Conservation (phyloP, 148 eudicot genomes). For the Nepenthes mirabilis region DNA sequence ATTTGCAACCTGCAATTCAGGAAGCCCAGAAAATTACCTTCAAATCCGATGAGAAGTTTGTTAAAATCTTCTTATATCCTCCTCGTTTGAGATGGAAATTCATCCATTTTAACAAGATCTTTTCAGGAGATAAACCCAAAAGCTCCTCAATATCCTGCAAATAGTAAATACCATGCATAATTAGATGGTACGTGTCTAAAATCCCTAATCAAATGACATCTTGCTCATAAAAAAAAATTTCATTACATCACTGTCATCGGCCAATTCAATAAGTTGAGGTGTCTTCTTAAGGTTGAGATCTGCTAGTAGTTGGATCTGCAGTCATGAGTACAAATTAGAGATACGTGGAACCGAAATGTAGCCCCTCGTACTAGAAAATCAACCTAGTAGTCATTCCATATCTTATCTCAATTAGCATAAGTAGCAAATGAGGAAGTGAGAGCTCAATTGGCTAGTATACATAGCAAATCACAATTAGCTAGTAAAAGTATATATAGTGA, state of each 20-base stretch:
- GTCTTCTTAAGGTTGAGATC: constrained; percentile 93
- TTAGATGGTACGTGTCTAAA: constrained; percentile 1
- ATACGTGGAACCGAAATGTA: no score
- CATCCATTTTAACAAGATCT: constrained; percentile 93
- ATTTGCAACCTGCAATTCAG: not conserved
- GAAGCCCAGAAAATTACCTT: constrained; percentile 38
- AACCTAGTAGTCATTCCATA: not conserved
- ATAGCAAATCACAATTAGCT: constrained; percentile 5
- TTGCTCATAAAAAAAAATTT: not conserved
- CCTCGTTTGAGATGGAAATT: constrained; percentile 88
- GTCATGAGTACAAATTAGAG: constrained; percentile 2
- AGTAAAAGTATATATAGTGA: not conserved
- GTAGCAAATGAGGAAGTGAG: not conserved
- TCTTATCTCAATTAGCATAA: not conserved
- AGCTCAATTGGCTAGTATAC: not conserved
- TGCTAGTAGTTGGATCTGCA: constrained; percentile 83
- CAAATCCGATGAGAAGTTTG: constrained; percentile 85
- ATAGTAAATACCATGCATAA: constrained; percentile 1
- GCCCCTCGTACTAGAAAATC: not conserved
- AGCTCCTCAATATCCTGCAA: constrained; percentile 96
- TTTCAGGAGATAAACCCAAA: constrained; percentile 80
- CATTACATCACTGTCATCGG: constrained; percentile 69
- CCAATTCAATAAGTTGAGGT: constrained; percentile 89
- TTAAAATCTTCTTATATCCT: constrained; percentile 60
- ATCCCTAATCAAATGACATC: not conserved